Conservation (phyloP, 2,329 filamentous ascomycete species). For the Phialocephala subalpina region DNA sequence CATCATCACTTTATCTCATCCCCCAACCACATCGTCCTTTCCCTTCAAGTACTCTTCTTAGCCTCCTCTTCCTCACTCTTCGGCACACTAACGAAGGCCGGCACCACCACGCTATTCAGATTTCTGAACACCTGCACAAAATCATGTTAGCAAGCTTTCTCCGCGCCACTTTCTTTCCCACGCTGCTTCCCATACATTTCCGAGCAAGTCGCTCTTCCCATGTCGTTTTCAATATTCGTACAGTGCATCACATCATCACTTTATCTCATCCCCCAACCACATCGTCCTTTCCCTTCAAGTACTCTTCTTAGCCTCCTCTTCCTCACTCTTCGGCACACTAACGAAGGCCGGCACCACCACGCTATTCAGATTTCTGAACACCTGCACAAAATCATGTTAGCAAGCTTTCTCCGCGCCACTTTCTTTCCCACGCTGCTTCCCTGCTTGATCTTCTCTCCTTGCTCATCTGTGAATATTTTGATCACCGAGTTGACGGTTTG, state of each 20-base stretch:
- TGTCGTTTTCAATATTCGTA: neutral
- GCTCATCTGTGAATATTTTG: conserved; percentile 52
- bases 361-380: conserved; percentile 59
- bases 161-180: neutral
- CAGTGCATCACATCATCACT: neutral
- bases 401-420: conserved; percentile 35
- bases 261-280: neutral
- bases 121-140: conserved; percentile 56
- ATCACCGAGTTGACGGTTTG: conserved; percentile 57
- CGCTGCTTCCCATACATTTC: neutral
- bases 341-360: conserved; percentile 59
- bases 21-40: neutral
- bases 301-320: conserved; percentile 55
- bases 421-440: conserved; percentile 63
- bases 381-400: conserved; percentile 46
- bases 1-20: neutral
- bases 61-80: conserved; percentile 61
- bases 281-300: neutral
- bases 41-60: conserved; percentile 42
- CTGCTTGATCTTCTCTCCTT: conserved; percentile 53
- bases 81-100: conserved; percentile 58
- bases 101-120: conserved; percentile 59
- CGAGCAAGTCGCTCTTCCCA: neutral
- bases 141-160: conserved; percentile 28
- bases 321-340: conserved; percentile 59